phyloP scores from a whole-genome alignment of 2,329 filamentous ascomycete species.

The Fusarium nisikadoi region DNA sequence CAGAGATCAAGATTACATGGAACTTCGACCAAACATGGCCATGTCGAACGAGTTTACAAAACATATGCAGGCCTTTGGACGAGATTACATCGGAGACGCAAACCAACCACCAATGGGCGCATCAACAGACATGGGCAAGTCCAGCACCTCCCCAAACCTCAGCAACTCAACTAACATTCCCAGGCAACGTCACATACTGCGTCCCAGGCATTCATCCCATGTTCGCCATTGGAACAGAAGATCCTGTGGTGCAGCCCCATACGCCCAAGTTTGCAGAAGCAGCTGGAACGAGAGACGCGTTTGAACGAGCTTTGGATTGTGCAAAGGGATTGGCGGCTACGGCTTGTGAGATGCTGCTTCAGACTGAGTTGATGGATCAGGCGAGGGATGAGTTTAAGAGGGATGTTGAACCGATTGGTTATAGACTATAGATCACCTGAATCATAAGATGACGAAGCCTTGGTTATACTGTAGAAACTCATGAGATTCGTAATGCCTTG shows the following conservation, averaged over 20 bases:
- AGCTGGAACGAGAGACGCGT: constrained; percentile 25
- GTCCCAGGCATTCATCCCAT: constrained; percentile 40
- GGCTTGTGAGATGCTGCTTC: constrained; percentile 21
- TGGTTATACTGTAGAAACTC: not conserved
- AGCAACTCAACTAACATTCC: not conserved
- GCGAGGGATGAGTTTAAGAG: constrained; percentile 27
- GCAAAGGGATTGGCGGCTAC: constrained; percentile 38
- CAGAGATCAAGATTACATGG: constrained; percentile 38
- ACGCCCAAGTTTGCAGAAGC: constrained; percentile 31
- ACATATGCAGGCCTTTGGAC: constrained; percentile 36
- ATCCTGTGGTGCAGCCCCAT: constrained; percentile 33
- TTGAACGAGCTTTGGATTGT: constrained; percentile 32
- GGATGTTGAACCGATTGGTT: constrained; percentile 10
- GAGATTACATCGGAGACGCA: constrained; percentile 13
- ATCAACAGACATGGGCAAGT: constrained; percentile 41
- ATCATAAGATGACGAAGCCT: not conserved
- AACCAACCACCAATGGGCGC: constrained; percentile 34
- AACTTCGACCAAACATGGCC: constrained; percentile 30
- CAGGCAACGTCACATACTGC: constrained; percentile 38
- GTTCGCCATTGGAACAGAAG: constrained; percentile 35
- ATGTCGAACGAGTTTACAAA: constrained; percentile 27
- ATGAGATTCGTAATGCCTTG: too few relatives aligned
- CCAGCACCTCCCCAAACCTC: rapidly evolving
- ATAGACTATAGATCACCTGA: constrained; percentile 9
- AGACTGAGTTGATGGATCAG: not conserved